Base-by-base conservation (phyloP, 768 basidiomycete species). In the Trametes villosa region DNA sequence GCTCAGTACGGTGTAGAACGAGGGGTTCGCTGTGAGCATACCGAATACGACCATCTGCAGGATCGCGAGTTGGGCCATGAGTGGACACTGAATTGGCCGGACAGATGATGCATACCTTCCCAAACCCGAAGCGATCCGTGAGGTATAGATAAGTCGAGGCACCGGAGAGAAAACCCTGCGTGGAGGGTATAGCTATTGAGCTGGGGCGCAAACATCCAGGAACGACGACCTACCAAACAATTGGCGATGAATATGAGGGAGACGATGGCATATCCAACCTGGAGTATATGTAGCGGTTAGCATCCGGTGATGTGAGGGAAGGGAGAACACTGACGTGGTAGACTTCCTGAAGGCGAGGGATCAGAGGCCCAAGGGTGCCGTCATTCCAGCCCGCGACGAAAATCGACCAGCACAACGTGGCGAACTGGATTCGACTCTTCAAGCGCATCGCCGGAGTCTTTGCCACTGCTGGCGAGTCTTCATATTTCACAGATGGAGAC, bases 321-420 rank as follows among this genome's bases (percentile, higher is more conserved):
- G 13, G 9, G 2, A 2, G 4, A 24, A 5, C 17, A 24, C 20
- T n/a, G 57, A 79, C 81, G 65, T 74, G 72, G 68, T 81, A 82
- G 69, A 81, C 79, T 9, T 74, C 71, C 68, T 89, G 89, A 44
- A 93, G 85, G 9, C 84, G 78, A 3, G 88, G 91, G 8, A 93
- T 72, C n/a, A 93, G 72, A 0, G 91, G 89, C 3, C 91, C 91
- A 17, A 82, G 80, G 0, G 85, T 81, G 13, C 85, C 86, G 70
- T 90, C 89, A 64, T 86, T 89, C 89, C 89, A 92, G n/a, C 91
- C 91, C 18, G 78, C 78, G 11, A 88, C 74, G 54, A 84, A 85
- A 45, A 86, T 55, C 5, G 77, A 73, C 75, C 78, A 83, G 63
- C 85, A 87, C 27, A 87, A 73, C 1, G 85, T 71, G n/a, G 72